Evolutionary conservation across 1,139 yeast genomes (phyloP), one percentile per base, ranked within the genome.

Genomic region (Chernovozyma aurita): DNA sequence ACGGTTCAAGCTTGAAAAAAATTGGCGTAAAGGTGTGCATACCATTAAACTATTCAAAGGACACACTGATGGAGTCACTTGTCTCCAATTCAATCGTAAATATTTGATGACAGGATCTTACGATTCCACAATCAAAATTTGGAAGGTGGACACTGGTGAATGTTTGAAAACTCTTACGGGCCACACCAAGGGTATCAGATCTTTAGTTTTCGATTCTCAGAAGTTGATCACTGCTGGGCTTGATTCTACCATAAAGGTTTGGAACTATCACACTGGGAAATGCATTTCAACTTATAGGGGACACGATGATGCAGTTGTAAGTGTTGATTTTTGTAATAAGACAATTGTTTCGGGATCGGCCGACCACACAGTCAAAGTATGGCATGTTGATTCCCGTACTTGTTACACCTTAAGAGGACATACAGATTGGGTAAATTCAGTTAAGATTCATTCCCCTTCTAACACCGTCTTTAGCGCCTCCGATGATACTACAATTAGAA

Each of bases 241-340:
- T 55, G 98, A 92, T 60, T 76, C 83, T 35, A 88, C 96, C 0
- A 87, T 92, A 42, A 83, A 90, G 49, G 95, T 92, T 24, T 92
- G 98, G 98, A 88, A 90, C 60, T 87, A 86, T 61, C 84, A 84
- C 45, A 87, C 95, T 1, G 98, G 98, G 27, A 85, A 85, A 54
- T 90, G 97, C 53, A 80, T 92, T 20, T 85, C 95, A 17, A 88
- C 97, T 0, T 88, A 92, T 59, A 69, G 94, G 30, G 97, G 97
- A 3, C 97, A 92, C 59, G 83, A 82, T 35, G 95, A 85, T 51
- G 80, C 87, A 31, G 95, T 92, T 4, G 70, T 85, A 32, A 76
- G 87, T 42, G 88, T 92, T 37, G 92, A 84, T 54, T 84, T 81
- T 53, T 78, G 74, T 46, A 79, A 83, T 47, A 87, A 85, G 50